These are phyloP conservation scores for Fragilariopsis cylindrus DNA, from an alignment of 108 stramenopile species.

Conservation along the genomic window DNA sequence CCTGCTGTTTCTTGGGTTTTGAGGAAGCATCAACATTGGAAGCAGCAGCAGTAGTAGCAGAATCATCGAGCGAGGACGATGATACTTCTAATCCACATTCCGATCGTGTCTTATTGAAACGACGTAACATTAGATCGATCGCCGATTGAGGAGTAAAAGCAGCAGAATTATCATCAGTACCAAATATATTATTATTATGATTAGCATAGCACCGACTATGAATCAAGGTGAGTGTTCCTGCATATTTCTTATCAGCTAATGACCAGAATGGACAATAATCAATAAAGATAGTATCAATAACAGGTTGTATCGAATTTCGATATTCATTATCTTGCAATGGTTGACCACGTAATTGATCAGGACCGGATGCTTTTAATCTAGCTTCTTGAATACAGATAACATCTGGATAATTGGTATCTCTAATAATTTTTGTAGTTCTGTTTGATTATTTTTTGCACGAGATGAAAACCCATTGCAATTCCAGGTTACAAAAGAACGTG, in stretches of 20 bases:
- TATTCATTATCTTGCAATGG: constrained; percentile 15
- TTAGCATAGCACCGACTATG: neutral
- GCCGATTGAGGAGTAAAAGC: constrained; percentile 32
- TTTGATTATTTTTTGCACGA: constrained; percentile 15
- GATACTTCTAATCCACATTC: constrained; percentile 5
- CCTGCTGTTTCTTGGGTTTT: constrained; percentile 24
- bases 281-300: constrained; percentile 15
- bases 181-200: neutral
- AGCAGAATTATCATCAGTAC: neutral
- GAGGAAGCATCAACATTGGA: neutral
- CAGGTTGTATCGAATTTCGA: neutral
- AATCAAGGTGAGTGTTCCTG: constrained; percentile 41
- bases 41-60: neutral
- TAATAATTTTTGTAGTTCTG: constrained; percentile 18
- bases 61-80: neutral
- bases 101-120: constrained; percentile 17
- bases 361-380: constrained; percentile 28
- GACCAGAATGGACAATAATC: constrained; percentile 37
- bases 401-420: constrained; percentile 28
- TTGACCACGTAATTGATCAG: constrained; percentile 1
- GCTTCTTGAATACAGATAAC: constrained; percentile 44
- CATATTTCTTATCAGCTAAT: constrained; percentile 35
- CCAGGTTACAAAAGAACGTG: constrained; percentile 19
- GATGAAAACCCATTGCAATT: constrained; percentile 27
- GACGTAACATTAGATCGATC: constrained; percentile 29